Conservation (phyloP, 176 grass and related monocot genomes). For the Triticum turgidum region DNA sequence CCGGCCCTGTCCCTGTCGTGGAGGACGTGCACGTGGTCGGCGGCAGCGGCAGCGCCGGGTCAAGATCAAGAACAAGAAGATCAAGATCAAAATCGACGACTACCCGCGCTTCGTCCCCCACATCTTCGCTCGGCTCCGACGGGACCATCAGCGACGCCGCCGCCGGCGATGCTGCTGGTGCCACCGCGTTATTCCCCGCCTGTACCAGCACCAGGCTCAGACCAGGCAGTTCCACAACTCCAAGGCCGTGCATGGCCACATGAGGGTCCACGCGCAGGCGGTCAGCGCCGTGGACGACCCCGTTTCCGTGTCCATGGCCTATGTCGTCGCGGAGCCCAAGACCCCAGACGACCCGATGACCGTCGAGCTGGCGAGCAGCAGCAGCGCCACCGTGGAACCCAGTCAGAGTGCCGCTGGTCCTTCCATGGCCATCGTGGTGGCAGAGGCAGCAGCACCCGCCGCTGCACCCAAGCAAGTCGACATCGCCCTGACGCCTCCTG, state of each 20-base stretch:
- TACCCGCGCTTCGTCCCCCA: too few species aligned
- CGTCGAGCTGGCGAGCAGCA: neutral
- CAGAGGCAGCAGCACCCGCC: neutral
- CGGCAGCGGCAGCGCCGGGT: neutral
- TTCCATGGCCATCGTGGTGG: neutral
- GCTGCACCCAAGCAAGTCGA: neutral
- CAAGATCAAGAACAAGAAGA: too few species aligned
- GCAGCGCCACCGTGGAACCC: neutral
- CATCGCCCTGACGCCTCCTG: neutral
- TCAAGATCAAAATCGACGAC: neutral
- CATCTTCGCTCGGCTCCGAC: neutral
- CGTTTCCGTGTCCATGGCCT: neutral
- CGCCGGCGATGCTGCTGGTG: neutral
- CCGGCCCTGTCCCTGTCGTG: too few species aligned
- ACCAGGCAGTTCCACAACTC: slow-evolving; percentile 13
- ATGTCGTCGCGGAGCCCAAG: neutral
- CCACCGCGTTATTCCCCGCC: neutral
- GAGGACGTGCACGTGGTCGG: too few species aligned
- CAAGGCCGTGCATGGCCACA: slow-evolving; percentile 32
- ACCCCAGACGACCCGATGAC: neutral
- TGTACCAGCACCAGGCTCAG: too few species aligned
- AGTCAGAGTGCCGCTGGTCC: neutral
- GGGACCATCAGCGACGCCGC: slow-evolving; percentile 2
- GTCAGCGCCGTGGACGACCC: neutral
- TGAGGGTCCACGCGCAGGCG: slow-evolving; percentile 27